Conservation (phyloP, 768 basidiomycete genomes). For the Crucibulum laeve region DNA sequence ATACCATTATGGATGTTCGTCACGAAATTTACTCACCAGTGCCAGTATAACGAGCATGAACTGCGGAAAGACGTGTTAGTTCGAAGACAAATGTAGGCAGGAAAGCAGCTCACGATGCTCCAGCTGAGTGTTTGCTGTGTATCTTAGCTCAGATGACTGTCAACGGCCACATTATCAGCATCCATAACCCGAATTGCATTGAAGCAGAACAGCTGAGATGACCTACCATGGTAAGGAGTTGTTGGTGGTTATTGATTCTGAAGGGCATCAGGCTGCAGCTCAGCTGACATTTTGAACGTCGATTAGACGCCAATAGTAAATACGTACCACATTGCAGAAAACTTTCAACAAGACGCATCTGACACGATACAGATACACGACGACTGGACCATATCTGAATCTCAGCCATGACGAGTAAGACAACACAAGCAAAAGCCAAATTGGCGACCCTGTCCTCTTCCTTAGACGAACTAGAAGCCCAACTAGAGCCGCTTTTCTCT, state of each 20-base stretch:
- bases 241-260: constrained; percentile 27
- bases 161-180: constrained; percentile 5
- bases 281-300: too few relatives aligned
- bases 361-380: too few relatives aligned
- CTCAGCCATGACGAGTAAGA: constrained; percentile 46
- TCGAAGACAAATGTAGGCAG: not conserved
- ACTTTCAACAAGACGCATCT: too few relatives aligned
- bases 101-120: constrained; percentile 73
- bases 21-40: constrained; percentile 58
- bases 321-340: too few relatives aligned
- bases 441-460: constrained; percentile 49
- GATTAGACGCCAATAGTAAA: too few relatives aligned
- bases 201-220: constrained; percentile 15
- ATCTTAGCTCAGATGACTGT: constrained; percentile 88
- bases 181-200: constrained; percentile 4
- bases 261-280: constrained; percentile 4
- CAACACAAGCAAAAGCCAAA: constrained; percentile 38
- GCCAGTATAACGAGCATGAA: constrained; percentile 94
- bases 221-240: constrained; percentile 36
- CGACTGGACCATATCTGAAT: too few relatives aligned
- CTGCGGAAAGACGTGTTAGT: constrained; percentile 33
- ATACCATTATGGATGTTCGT: constrained; percentile 1
- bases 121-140: constrained; percentile 94
- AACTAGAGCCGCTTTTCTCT: constrained; percentile 62
- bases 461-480: constrained; percentile 64